Evolutionary conservation across 495 filamentous ascomycete genomes (phyloP).

Genomic region (Neurospora terricola): DNA sequence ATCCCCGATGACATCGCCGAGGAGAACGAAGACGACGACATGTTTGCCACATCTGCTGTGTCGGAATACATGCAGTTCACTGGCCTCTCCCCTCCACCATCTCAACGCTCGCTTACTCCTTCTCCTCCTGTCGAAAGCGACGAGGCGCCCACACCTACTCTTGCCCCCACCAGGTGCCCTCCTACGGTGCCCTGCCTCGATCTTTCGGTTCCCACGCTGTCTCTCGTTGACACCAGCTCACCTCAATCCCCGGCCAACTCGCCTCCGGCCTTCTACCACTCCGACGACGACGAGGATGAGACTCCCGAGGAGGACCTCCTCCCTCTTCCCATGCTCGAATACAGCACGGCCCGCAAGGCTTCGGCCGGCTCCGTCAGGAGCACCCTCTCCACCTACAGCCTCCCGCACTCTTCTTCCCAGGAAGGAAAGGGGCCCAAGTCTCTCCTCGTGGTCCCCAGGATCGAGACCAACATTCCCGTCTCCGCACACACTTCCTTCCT

Average conservation of each 20-base stretch:
- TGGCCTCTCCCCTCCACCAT: constrained; percentile 39
- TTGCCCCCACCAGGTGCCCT: constrained; percentile 1
- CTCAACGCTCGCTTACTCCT: constrained; percentile 26
- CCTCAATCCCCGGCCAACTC: constrained; percentile 15
- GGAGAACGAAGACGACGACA: constrained; percentile 45
- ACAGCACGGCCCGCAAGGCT: not conserved
- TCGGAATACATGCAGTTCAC: constrained; percentile 33
- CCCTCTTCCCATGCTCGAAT: not conserved
- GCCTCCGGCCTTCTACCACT: constrained; percentile 33
- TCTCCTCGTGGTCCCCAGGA: constrained; percentile 14
- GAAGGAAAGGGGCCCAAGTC: constrained; percentile 5
- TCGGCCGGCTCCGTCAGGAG: not conserved
- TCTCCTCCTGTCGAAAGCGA: constrained; percentile 2
- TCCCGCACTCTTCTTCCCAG: constrained; percentile 23
- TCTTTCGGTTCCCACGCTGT: not conserved
- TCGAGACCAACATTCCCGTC: constrained; percentile 16
- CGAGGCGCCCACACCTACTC: not conserved
- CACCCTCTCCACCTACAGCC: constrained; percentile 33
- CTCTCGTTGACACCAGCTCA: constrained; percentile 7
- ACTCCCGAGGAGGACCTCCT: constrained; percentile 10
- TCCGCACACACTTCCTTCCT: constrained; percentile 20
- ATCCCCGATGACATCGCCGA: constrained; percentile 46
- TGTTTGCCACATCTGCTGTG: constrained; percentile 40
- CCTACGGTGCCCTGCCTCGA: not conserved
- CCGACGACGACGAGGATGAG: constrained; percentile 27